Evolutionary conservation across 1,139 yeast genomes (phyloP), one percentile per base, ranked within the genome.

Genomic region (Groenewaldozyma auringiensis): DNA sequence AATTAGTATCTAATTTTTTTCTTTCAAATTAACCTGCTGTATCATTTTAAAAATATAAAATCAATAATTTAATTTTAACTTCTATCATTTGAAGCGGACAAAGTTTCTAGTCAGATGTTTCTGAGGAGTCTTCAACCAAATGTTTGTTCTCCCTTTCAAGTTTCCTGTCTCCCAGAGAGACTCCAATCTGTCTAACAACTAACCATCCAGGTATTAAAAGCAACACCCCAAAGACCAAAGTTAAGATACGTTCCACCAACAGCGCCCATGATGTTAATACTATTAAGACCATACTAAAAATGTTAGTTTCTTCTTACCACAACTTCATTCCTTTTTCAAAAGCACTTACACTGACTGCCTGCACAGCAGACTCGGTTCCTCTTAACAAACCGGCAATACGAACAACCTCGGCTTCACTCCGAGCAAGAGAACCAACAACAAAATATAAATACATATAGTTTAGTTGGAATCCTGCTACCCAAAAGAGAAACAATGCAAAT

Each of bases 341-440:
- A n/a, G n/a, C 40, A 13, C 40, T 25, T 14, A 17, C n/a, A 14
- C 41, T 27, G 18, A 38, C 41, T 4, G 41, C 41, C 4, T 18
- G 33, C 3, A 22, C 36, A 11, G 41, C 41, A 21, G 41, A 18
- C 17, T 38, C 41, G 13, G 22, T 25, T 11, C 35, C 35, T 21
- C 41, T 17, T 6, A 38, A 16, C 3, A 38, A 17, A 6, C 33
- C 27, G 14, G 35, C 13, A 17, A 18, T 18, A 8, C 41, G n/a
- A 8, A 38, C 22, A 9, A 21, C n/a, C 16, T 38, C 35, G 4
- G 33, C 41, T 38, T 22, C 16, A 21, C 35, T 18, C 4, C 22
- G 17, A 4, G 41, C 20, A 4, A 38, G 13, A 8, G 13, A 13
- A 9, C 41, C 35, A 16, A 38, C 22, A 21, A 22, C 20, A 14